Evolutionary conservation across 257 asterid species (phyloP), one percentile per base, ranked within the genome.

Genomic region (Solanum corneliomulleri): DNA sequence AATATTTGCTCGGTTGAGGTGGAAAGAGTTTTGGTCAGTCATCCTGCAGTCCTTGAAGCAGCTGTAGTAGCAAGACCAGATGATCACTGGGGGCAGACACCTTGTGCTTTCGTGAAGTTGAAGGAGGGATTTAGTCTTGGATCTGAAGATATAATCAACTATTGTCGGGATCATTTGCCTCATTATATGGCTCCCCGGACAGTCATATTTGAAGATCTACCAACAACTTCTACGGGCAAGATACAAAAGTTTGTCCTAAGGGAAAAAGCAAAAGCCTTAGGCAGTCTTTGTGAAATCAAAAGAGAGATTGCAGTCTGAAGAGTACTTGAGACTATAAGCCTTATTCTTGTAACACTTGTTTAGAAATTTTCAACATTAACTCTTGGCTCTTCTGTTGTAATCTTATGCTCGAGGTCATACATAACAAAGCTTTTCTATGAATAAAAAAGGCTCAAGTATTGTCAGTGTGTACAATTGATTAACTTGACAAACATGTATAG

Each of bases 41-140:
- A 90, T 90, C 92, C 92, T 0, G 90, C 89, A 37, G 74, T 90
- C 62, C 81, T 90, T 35, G 92, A 90, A 78, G 92, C 90, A 69
- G 92, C 92, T 35, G 92, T 90, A 20, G 92, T 89, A 25, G 92
- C 88, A 12, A 86, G 91, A 77, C 92, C 91, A 27, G 92, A 90
- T 89, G 52, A 87, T 71, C 91, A 90, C 71, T 90, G 92, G 92
- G 92, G 92, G 29, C 92, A 90, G 85, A 90, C 91, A 4, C 90
- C 91, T 10, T 89, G 92, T 68, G 92, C 92, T 21, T 90, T 90
- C 42, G 91, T 90, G 76, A 90, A 85, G 86, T 84, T 89, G 87
- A 89, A 90, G 85, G 90, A 90, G 41, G 92, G 91, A 68, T 87
- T 42, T 64, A 69, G 52, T 9, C 88, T 44, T 45, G 83, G 66